Evolutionary conservation across 768 basidiomycete genomes (phyloP), one percentile per base, ranked within the genome.

Genomic region (Atractiella rhizophila): DNA sequence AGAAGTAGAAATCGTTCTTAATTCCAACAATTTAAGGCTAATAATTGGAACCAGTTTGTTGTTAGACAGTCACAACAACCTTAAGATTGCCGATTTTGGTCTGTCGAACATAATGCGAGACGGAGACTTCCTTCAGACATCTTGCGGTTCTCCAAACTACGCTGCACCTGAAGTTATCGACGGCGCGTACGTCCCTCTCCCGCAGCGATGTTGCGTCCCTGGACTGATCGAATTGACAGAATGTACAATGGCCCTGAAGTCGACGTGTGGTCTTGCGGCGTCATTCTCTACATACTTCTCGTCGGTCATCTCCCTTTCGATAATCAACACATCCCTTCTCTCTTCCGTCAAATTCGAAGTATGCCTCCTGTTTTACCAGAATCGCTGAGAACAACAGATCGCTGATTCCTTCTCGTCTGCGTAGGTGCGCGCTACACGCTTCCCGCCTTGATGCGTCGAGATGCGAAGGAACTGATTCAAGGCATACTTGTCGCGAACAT

Each of bases 41-140:
- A 19, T 27, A 3, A n/a, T 11, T 8, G 4, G 16, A 9, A n/a
- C n/a, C 46, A 51, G 53, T 53, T 72, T 86, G 11, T 68, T 83
- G 13, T 66, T 82, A 5, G 78, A 81, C 59, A 59, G 61, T 21
- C 54, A 60, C 40, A 51, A 60, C 21, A 65, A 66, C 47, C 63
- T 96, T 61, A 98, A 98, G 62, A 94, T 98, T 47, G 86, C 83
- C n/a, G 91, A 98, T 64, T 98, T 96, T 57, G 91, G 91, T 2
- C 65, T 98, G 39, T 80, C 80, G 3, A 94, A 86, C 57, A 77
- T 86, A 56, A 86, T 94, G 63, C 75, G 74, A 53, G 88, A 96
- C 52, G 91, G 88, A 1, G 82, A 85, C 55, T 96, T 94, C 59
- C 64, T 98, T 42, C 82, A 83, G 54, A 98, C 91, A 8, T 86